These are phyloP conservation scores for Calcarisporium arbuscula DNA, from an alignment of 2,329 filamentous ascomycete genomes.

Conservation along the genomic window DNA sequence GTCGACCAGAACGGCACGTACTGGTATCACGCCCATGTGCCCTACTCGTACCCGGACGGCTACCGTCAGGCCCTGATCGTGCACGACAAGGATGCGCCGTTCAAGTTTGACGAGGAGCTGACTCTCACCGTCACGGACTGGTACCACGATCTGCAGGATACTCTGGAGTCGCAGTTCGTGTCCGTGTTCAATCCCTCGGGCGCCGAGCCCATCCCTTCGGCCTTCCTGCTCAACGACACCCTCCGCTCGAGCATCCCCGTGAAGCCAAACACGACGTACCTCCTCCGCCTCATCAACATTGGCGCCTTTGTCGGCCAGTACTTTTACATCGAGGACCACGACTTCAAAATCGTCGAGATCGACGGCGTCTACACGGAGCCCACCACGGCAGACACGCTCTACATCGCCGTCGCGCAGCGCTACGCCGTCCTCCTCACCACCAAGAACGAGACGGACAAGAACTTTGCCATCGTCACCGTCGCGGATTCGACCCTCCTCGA, in stretches of 20 bases:
- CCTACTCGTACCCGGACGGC: conserved; percentile 10
- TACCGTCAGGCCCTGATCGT: conserved; percentile 48
- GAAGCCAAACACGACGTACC: conserved; percentile 42
- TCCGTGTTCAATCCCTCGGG: conserved; percentile 36
- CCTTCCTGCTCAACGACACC: conserved; percentile 47
- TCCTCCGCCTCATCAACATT: conserved; percentile 47
- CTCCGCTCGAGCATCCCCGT: conserved; percentile 24
- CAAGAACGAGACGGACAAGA: conserved; percentile 34
- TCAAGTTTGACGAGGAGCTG: conserved; percentile 48
- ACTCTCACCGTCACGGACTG: conserved; percentile 53
- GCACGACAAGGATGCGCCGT: conserved; percentile 43
- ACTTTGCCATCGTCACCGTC: conserved; percentile 36
- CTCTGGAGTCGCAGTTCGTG: conserved; percentile 22
- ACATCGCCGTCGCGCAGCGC: conserved; percentile 42
- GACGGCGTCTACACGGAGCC: conserved; percentile 45
- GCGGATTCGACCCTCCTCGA: conserved; percentile 15
- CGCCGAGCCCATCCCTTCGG: conserved; percentile 47
- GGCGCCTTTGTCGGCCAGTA: conserved; percentile 45
- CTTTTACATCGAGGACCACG: conserved; percentile 39
- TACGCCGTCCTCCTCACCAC: conserved; percentile 42
- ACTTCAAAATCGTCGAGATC: conserved; percentile 31
- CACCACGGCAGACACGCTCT: conserved; percentile 33
- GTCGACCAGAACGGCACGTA: conserved; percentile 53
- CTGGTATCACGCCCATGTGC: conserved; percentile 54
- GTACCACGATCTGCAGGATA: conserved; percentile 50